A percentile compares a stretch with the other conserved stretches of the same genome.
These are phyloP conservation scores for Aspergillus nomiae DNA, from an alignment of 2,329 filamentous ascomycete genomes.

Conservation along the genomic window DNA sequence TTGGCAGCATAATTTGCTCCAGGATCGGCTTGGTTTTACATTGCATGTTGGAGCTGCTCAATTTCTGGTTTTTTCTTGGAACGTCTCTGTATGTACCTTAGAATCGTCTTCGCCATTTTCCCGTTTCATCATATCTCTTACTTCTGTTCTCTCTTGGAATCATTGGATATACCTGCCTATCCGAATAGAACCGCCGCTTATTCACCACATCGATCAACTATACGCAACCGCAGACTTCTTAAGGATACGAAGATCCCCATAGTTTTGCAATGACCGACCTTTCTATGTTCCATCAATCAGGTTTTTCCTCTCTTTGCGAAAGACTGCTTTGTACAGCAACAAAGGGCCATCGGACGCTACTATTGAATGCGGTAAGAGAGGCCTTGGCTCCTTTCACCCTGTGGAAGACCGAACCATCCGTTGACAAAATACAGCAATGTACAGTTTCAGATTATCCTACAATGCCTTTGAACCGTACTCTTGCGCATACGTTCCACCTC, in stretches of 20 bases:
- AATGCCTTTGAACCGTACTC: neutral
- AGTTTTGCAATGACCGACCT: neutral
- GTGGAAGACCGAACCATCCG: neutral
- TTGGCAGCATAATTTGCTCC: conserved; percentile 22
- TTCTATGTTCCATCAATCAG: neutral
- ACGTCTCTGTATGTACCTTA: conserved; percentile 17
- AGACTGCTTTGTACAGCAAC: neutral
- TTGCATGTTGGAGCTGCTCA: conserved; percentile 19
- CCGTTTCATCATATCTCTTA: conserved; percentile 2
- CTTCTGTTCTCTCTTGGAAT: neutral
- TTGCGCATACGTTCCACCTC: neutral
- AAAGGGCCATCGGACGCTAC: neutral
- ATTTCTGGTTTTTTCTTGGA: conserved; percentile 5
- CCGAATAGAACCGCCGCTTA: neutral
- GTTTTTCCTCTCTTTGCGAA: neutral
- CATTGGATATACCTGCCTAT: conserved; percentile 7
- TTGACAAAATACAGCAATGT: neutral
- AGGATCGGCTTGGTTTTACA: conserved; percentile 16
- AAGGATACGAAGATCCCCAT: neutral
- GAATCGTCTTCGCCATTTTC: conserved; percentile 11
- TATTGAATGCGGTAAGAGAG: neutral
- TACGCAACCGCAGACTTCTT: neutral
- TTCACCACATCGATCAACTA: neutral
- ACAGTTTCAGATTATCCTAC: neutral
- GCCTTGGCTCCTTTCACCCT: neutral